phyloP scores from a whole-genome alignment of 192 early-diverging fungal genomes.

The Umbelopsis ramanniana region DNA sequence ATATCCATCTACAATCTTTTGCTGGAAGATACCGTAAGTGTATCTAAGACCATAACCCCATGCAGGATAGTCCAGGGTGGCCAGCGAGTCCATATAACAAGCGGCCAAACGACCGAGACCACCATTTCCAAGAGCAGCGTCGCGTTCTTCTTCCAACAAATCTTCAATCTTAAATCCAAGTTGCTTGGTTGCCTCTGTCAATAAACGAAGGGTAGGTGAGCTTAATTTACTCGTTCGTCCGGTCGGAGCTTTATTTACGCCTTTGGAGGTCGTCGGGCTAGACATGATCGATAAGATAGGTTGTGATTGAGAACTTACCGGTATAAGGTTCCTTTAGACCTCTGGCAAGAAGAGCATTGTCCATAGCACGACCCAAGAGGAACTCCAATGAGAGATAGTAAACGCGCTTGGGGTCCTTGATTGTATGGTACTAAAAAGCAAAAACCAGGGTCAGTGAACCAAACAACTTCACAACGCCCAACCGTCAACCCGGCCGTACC shows the following conservation, averaged over 20 bases:
- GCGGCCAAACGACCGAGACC: slow-evolving; percentile 96
- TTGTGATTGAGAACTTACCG: slow-evolving; percentile 30
- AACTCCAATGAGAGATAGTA: slow-evolving; percentile 99
- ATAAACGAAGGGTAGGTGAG: neutral
- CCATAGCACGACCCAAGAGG: slow-evolving; percentile 93
- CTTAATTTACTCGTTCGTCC: neutral
- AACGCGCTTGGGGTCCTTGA: slow-evolving; percentile 86
- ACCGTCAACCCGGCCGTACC: slow-evolving; percentile 25
- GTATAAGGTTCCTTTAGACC: slow-evolving; percentile 80
- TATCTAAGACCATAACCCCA: slow-evolving; percentile 99
- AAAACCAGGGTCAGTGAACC: neutral
- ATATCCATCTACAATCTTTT: slow-evolving; percentile 93
- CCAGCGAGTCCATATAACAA: slow-evolving; percentile 97
- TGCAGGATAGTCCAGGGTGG: slow-evolving; percentile 90
- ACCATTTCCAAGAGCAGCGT: slow-evolving; percentile 97
- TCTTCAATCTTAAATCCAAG: slow-evolving; percentile 96
- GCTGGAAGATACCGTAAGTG: slow-evolving; percentile 99
- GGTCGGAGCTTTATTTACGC: neutral
- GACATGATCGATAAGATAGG: neutral
- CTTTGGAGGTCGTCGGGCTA: no score
- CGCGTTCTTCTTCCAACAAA: slow-evolving; percentile 89
- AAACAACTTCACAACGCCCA: no score
- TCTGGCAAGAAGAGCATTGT: slow-evolving; percentile 93
- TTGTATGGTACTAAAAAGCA: slow-evolving; percentile 60
- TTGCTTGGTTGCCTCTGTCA: slow-evolving; percentile 58